phyloP scores from a whole-genome alignment of 306 rosid genomes.

The Rosa chinensis region DNA sequence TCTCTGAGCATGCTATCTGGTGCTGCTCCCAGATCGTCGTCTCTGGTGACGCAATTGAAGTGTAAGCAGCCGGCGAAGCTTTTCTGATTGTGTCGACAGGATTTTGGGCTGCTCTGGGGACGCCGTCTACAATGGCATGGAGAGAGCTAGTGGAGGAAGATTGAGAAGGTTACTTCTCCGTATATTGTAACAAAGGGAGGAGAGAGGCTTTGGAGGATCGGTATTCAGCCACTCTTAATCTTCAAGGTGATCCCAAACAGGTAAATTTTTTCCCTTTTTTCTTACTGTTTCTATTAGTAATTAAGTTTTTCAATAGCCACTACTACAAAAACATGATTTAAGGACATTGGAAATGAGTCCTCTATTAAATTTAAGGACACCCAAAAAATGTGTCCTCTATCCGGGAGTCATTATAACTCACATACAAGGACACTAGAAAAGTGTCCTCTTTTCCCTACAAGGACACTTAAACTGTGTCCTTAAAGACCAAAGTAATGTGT shows the following conservation, averaged over 20 bases:
- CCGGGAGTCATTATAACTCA: no score
- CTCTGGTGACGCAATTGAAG: slow-evolving; percentile 63
- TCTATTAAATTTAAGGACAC: no score
- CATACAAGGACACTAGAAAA: no score
- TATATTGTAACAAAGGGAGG: slow-evolving; percentile 86
- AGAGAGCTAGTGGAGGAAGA: slow-evolving; percentile 63
- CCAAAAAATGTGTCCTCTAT: no score
- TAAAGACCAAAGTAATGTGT: no score
- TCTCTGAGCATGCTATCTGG: slow-evolving; percentile 41
- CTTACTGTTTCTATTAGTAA: not conserved
- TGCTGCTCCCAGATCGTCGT: slow-evolving; percentile 14
- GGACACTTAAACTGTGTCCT: no score
- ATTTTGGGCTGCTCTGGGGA: slow-evolving; percentile 41
- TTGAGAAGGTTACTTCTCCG: slow-evolving; percentile 60
- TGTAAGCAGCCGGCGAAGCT: slow-evolving; percentile 82
- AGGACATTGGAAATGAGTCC: no score
- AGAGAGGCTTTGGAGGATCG: slow-evolving; percentile 94
- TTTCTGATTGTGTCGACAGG: slow-evolving; percentile 53
- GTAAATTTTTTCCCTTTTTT: slow-evolving; percentile 32
- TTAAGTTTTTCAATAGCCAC: not conserved
- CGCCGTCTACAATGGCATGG: slow-evolving; percentile 41
- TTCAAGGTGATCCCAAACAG: slow-evolving; percentile 72
- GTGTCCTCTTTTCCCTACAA: no score
- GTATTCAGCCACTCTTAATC: slow-evolving; percentile 57
- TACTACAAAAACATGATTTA: no score